Conservation (phyloP, 1,284 basidiomycete genomes). For the Apiotrichum akiyoshidainum region DNA sequence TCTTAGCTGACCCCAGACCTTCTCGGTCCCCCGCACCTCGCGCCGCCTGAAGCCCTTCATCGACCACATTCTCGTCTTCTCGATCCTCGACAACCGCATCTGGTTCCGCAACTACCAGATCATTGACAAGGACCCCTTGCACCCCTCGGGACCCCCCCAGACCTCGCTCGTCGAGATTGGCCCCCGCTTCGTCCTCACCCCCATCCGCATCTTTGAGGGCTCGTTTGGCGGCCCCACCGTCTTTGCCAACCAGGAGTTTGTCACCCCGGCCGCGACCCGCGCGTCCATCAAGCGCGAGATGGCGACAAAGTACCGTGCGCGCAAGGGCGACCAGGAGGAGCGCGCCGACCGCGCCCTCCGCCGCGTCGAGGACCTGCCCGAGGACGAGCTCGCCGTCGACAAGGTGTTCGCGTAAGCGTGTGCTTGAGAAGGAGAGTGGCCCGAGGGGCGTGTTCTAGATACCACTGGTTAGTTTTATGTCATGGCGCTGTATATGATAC, state of each 20-base stretch:
- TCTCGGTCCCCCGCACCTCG: constrained; percentile 85
- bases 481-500: not conserved
- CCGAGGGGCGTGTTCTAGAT: not conserved
- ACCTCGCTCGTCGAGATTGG: constrained; percentile 89
- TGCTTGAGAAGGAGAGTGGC: not conserved
- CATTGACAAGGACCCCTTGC: constrained; percentile 62
- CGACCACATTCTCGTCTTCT: constrained; percentile 96
- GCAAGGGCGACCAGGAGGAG: constrained; percentile 75
- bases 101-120: constrained; percentile 95
- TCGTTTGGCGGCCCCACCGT: constrained; percentile 93
- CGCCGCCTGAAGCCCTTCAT: constrained; percentile 94
- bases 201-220: constrained; percentile 97
- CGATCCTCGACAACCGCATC: constrained; percentile 90
- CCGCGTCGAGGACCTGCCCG: constrained; percentile 60
- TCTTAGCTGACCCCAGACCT: constrained; percentile 63
- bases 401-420: constrained; percentile 74
- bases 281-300: constrained; percentile 67
- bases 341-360: constrained; percentile 63
- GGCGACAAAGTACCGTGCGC: constrained; percentile 72
- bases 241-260: constrained; percentile 94
- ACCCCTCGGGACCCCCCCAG: constrained; percentile 50
- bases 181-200: constrained; percentile 93
- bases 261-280: constrained; percentile 79
- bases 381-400: constrained; percentile 76
- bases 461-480: not conserved